These are phyloP conservation scores for Takashimella koratensis DNA, from an alignment of 1,284 basidiomycete genomes.

Conservation along the genomic window DNA sequence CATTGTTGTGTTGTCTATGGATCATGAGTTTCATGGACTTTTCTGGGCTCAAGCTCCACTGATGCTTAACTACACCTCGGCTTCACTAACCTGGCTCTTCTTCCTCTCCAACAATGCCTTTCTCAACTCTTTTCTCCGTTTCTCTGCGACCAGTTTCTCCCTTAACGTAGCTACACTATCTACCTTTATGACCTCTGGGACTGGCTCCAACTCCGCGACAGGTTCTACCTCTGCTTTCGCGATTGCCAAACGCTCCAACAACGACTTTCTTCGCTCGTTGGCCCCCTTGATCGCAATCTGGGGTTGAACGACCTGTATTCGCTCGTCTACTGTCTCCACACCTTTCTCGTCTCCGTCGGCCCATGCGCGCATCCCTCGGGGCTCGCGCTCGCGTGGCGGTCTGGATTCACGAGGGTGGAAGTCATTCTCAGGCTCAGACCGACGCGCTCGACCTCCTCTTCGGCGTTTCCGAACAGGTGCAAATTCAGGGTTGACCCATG, in stretches of 20 bases:
- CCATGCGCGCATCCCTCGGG: neutral
- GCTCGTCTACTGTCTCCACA: neutral
- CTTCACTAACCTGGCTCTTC: neutral
- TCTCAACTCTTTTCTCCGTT: neutral
- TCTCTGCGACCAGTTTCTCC: neutral
- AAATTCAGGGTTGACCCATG: constrained; percentile 43
- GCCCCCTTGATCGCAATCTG: constrained; percentile 11
- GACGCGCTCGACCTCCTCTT: constrained; percentile 13
- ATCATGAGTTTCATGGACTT: too few species aligned
- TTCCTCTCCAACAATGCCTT: neutral
- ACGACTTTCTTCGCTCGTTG: constrained; percentile 11
- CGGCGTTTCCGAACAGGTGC: neutral
- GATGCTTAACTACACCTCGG: too few species aligned
- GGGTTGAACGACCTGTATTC: neutral
- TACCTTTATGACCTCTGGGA: neutral
- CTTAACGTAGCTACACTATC: neutral
- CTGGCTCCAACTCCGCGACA: neutral
- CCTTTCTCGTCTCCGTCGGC: neutral
- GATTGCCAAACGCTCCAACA: constrained; percentile 13
- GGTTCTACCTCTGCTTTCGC: constrained; percentile 4
- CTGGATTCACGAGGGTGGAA: neutral
- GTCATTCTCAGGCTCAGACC: too few species aligned
- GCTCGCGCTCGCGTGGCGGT: too few species aligned
- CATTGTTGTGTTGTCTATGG: too few species aligned
- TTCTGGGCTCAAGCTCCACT: too few species aligned